Base-by-base conservation (phyloP, 2,329 filamentous ascomycete species). In the Sclerotinia nivalis region DNA sequence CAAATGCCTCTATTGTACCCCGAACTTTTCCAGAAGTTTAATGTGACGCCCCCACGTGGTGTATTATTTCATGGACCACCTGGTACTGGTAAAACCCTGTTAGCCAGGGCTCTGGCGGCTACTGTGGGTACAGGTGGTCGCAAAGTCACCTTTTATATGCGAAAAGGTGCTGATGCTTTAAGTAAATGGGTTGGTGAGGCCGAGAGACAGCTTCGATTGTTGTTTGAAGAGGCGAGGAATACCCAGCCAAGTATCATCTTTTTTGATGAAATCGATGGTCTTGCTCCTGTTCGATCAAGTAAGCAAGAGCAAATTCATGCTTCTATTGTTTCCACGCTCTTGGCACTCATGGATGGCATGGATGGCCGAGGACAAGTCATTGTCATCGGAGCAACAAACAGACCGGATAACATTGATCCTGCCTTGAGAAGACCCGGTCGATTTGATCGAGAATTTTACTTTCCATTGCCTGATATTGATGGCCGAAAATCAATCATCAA, bases 111-210 rank as follows among this genome's bases (percentile, higher is more conserved):
- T 55, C 84, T 99, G 60, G 94, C 96, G 64, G 96, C 96, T 69
- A 96, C 92, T 72, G 91, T 97, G 71, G 94, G 93, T 73, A 89
- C 91, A 18, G 91, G 95, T 64, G 95, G 95, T 31, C 90, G 91
- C 74, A 98, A 98, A 79, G 96, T 99, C 73, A 98, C 94, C 0
- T 99, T 99, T 76, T 99, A 98, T 81, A 99, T 99, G 96, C 91
- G 96, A 71, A 99, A 99, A 81, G 96, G 96, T 78, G 96, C 96
- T 34, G 96, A 99, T 85, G 94, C 94, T 22, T 84, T 99, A 72
- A 97, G 94, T 81, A 99, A 99, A 81, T 99, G 96, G 96, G 96
- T 99, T 66, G 96, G 96, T 78, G 96, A 99, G 81, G 96, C 96
- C 13, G 96, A 99, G 81, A 91, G 95, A 81, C 96, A 99, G 79